Evolutionary conservation across 441 rosid genomes (phyloP), one percentile per base, ranked within the genome.

Genomic region (Macaranga tanarius): DNA sequence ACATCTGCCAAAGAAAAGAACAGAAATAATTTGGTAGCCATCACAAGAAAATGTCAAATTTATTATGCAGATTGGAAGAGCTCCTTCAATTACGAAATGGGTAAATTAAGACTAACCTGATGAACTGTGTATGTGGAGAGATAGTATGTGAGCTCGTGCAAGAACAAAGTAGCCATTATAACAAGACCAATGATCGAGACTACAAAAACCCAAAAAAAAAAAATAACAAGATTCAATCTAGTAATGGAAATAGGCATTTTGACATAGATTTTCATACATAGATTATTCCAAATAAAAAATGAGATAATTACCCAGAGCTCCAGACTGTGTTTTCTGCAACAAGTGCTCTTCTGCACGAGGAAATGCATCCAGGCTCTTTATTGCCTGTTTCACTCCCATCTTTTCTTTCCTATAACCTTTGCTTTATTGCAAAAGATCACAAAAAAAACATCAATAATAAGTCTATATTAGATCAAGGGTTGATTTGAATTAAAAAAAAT

Each of bases 301-400:
- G 8, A 55, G n/a, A 16, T 11, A 26, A 47, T 68, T 73, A 95
- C 99, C 99, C 13, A 93, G 75, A 47, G 98, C 99, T 23, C 99
- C 99, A 16, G 97, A 89, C 79, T 86, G 95, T 8, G 99, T 95
- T 77, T 93, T 92, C 82, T 83, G 98, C 81, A 95, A n/a, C 84
- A 92, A 80, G 75, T 95, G 99, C 40, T 95, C 99, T 85, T 95
- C 98, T 4, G 99, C 90, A 15, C 98, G 95, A 72, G 99, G 97
- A 72, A 93, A 95, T 6, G 99, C 99, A 76, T 95, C 97, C 19
- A 93, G 75, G 83, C 91, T 83, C 88, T 82, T 86, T 63, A 95
- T 72, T 28, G 92, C 94, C 82, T 91, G 99, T 81, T 86, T 91
- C 64, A 95, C 55, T 54, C 98, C 91, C 99, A 93, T 95, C 71